Conservation (phyloP, 306 rosid species). For the Cucurbita maxima region DNA sequence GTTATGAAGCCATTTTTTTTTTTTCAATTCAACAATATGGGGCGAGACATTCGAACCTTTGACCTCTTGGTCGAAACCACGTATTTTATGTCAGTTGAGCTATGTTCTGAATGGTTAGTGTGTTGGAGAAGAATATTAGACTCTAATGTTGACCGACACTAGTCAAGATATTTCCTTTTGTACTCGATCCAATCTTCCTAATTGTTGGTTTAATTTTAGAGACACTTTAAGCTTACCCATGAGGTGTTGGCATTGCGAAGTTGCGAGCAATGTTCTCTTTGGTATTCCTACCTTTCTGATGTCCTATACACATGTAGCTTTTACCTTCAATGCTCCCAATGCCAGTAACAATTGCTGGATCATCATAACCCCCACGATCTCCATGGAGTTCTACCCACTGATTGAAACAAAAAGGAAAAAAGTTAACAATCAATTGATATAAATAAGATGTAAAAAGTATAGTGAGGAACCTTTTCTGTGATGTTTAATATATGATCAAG, state of each 20-base stretch:
- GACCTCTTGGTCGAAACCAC: too few relatives aligned
- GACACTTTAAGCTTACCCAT: conserved; percentile 25
- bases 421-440: not conserved
- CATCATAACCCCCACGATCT: conserved; percentile 57
- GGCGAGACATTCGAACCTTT: too few relatives aligned
- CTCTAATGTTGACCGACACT: not conserved
- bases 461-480: conserved; percentile 34
- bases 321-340: conserved; percentile 45
- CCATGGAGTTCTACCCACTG: conserved; percentile 63
- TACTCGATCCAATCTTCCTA: not conserved
- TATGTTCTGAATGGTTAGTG: not conserved
- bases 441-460: not conserved
- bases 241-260: conserved; percentile 57
- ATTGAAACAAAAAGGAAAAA: not conserved
- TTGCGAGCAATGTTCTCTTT: conserved; percentile 45
- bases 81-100: too few relatives aligned
- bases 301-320: conserved; percentile 40
- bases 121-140: not conserved
- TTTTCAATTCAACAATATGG: too few relatives aligned
- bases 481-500: conserved; percentile 46
- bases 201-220: not conserved
- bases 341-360: conserved; percentile 51
- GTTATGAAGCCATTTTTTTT: too few relatives aligned
- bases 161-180: not conserved
- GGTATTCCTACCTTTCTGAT: conserved; percentile 53